Base-by-base conservation (phyloP, 2,329 filamentous ascomycete species). In the Pseudonectria buxi region DNA sequence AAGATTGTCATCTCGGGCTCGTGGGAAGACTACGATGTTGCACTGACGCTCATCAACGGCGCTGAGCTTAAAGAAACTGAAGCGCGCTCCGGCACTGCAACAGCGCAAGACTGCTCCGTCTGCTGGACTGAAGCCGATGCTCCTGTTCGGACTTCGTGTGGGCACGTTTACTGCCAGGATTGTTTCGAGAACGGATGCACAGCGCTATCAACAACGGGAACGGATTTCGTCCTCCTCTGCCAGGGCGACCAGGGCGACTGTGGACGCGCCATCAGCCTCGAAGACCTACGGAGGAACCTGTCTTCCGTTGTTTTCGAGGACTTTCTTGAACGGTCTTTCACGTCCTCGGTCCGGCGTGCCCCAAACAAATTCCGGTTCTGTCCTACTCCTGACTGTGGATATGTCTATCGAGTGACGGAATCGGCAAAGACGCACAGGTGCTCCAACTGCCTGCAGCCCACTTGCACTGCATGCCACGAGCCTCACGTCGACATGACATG, bases 301-400 rank as follows among this genome's bases (percentile, higher is more conserved):
- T 44, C 59, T 4, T 54, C 11, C 40, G 44, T n/a, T n/a, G n/a
- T n/a, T 26, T 58, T 67, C 12, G 63, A 68, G 27, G 45, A 49
- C 11, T n/a, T 68, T 3, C 53, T 68, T 4, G 39, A 58, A n/a
- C 43, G 46, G 2, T 63, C 63, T 0, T 63, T 67, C 34, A 37
- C 43, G 3, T 47, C 54, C 0, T 56, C 67, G 37, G 41, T 68
- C 25, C 53, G 50, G 5, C 53, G 41, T 4, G 50, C 56, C 22
- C 57, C 59, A 1, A 26, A 50, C 9, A 26, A 40, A 1, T 49
- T 70, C 10, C 56, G 50, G 4, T 60, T 59, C 41, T 72, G 68
- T 34, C 62, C 65, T 3, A 65, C 62, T 0, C 56, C 65, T 0
- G 64, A 68, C 42, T 72, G 68, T 37, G 51, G 43, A 6, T 56